phyloP scores from a whole-genome alignment of 768 basidiomycete genomes.

The Hortiboletus campestris region DNA sequence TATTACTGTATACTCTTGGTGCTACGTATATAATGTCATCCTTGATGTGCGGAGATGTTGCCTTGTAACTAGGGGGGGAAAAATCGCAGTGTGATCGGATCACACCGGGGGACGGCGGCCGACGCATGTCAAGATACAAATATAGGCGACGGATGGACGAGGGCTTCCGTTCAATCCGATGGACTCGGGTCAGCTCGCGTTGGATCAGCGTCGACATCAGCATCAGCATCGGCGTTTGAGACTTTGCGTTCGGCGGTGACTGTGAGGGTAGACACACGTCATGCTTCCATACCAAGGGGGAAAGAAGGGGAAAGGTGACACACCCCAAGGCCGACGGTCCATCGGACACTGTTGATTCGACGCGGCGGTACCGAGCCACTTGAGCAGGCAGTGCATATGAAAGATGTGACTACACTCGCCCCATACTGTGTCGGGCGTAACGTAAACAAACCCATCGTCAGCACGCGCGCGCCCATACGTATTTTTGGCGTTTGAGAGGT shows the following conservation, averaged over 20 bases:
- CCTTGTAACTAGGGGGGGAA: not conserved
- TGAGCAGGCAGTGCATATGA: slow-evolving; percentile 97
- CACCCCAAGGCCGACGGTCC: slow-evolving; percentile 93
- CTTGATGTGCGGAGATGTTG: not conserved
- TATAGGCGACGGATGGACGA: not conserved
- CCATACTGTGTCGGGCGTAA: slow-evolving; percentile 72
- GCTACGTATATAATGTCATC: slow-evolving; percentile 15
- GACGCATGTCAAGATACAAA: not conserved
- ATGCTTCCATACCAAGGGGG: not conserved
- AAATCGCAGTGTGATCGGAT: not conserved
- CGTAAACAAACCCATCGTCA: no score
- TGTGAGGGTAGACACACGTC: slow-evolving; percentile 13
- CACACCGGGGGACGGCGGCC: not conserved
- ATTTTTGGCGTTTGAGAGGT: no score
- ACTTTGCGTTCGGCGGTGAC: slow-evolving; percentile 57
- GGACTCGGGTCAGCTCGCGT: not conserved
- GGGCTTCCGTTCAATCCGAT: not conserved
- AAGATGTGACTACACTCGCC: slow-evolving; percentile 97
- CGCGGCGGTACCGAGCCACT: slow-evolving; percentile 88
- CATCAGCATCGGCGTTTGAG: slow-evolving; percentile 6
- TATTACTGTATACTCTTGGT: slow-evolving; percentile 22
- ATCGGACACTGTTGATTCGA: slow-evolving; percentile 99
- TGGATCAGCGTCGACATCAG: not conserved
- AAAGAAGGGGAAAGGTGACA: slow-evolving; percentile 28
- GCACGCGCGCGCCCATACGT: not conserved